Conservation (phyloP, 768 basidiomycete genomes). For the Flagelloscypha sp. region DNA sequence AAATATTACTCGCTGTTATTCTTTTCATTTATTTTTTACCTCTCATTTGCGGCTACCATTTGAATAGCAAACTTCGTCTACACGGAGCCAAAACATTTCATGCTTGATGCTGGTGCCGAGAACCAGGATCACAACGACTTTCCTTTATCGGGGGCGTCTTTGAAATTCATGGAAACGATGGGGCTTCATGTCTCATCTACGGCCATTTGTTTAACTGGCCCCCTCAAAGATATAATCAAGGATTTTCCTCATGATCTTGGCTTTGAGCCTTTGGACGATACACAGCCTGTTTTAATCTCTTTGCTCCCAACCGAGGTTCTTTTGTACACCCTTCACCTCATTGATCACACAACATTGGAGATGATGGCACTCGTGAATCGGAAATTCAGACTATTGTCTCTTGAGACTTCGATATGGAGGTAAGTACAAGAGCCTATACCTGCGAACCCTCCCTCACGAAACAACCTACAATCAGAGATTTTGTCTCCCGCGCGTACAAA, state of each 20-base stretch:
- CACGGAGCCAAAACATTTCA: neutral
- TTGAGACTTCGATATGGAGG: constrained; percentile 76
- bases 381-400: constrained; percentile 63
- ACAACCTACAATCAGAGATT: constrained; percentile 34
- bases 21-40: too few relatives aligned
- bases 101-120: constrained; percentile 17
- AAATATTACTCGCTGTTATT: neutral
- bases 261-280: constrained; percentile 69
- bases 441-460: constrained; percentile 1
- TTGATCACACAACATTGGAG: constrained; percentile 66
- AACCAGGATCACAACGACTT: too few relatives aligned
- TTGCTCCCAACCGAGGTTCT: constrained; percentile 72
- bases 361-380: constrained; percentile 68
- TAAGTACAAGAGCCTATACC: constrained; percentile 22
- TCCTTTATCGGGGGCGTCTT: constrained; percentile 17
- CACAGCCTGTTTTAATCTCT: constrained; percentile 43
- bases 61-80: neutral
- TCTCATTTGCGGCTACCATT: neutral
- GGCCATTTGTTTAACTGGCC: constrained; percentile 33
- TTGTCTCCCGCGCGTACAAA: constrained; percentile 59
- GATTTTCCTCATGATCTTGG: constrained; percentile 38
- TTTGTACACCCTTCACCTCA: constrained; percentile 51
- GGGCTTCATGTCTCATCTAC: constrained; percentile 10
- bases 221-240: constrained; percentile 39
- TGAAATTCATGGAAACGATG: constrained; percentile 17